A percentile compares a stretch with the other conserved stretches of the same genome.
These are phyloP conservation scores for Crassisporium funariophilum DNA, from an alignment of 768 basidiomycete genomes.

Conservation along the genomic window DNA sequence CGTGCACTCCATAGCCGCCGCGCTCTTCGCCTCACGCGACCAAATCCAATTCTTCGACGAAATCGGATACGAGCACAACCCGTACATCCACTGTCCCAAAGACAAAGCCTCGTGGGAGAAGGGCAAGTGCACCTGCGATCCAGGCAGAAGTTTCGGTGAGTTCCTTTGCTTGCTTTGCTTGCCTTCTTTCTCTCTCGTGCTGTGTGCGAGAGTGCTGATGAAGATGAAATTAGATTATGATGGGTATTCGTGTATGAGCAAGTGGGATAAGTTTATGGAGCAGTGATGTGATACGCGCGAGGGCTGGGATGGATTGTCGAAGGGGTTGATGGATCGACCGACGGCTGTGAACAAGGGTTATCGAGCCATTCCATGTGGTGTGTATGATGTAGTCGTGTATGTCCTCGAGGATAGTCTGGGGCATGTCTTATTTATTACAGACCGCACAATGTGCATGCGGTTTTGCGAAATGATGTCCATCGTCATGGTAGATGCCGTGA, in stretches of 20 bases:
- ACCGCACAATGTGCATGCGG: too few relatives aligned
- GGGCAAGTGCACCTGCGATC: conserved; percentile 67
- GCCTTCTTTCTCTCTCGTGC: background rate
- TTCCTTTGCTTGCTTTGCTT: conserved; percentile 6
- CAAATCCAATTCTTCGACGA: conserved; percentile 77
- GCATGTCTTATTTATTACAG: too few relatives aligned
- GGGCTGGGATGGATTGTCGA: too few relatives aligned
- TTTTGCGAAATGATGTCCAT: too few relatives aligned
- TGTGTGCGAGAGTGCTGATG: too few relatives aligned
- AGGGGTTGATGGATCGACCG: too few relatives aligned
- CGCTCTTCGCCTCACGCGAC: conserved; percentile 55
- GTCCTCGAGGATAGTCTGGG: too few relatives aligned
- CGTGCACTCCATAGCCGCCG: conserved; percentile 69
- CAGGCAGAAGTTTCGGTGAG: conserved; percentile 58
- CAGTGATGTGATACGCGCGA: background rate
- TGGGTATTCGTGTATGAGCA: conserved; percentile 57
- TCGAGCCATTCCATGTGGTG: too few relatives aligned
- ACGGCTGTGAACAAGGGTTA: too few relatives aligned
- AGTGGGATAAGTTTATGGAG: conserved; percentile 48
- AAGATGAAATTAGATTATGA: conserved; percentile 51
- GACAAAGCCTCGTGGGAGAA: conserved; percentile 46
- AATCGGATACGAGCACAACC: conserved; percentile 77
- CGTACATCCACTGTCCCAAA: conserved; percentile 70
- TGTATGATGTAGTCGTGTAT: too few relatives aligned
- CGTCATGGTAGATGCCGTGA: too few relatives aligned